These are phyloP conservation scores for Diplodia intermedia DNA, from an alignment of 2,329 filamentous ascomycete species.

Conservation along the genomic window DNA sequence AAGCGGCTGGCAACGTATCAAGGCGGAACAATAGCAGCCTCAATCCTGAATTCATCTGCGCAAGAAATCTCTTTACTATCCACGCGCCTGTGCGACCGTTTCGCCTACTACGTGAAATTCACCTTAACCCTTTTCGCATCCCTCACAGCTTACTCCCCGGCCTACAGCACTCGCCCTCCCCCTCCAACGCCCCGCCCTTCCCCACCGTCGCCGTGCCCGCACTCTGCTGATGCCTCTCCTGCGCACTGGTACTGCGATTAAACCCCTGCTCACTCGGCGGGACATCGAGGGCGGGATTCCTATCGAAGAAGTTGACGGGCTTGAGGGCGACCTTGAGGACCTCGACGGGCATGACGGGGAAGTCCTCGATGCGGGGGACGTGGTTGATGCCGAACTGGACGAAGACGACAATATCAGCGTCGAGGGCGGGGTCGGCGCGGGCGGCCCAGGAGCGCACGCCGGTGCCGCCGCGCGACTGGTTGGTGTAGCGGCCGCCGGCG, in stretches of 20 bases:
- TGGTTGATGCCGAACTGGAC: slow-evolving; percentile 66
- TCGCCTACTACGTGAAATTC: no score
- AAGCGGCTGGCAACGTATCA: no score
- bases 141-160: slow-evolving; percentile 28
- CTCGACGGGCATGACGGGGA: slow-evolving; percentile 66
- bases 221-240: slow-evolving; percentile 43
- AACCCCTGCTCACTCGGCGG: slow-evolving; percentile 59
- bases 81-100: no score
- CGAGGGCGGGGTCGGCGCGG: slow-evolving; percentile 61
- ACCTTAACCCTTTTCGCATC: not conserved
- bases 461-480: slow-evolving; percentile 62
- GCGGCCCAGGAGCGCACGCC: slow-evolving; percentile 58
- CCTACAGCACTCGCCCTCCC: slow-evolving; percentile 14
- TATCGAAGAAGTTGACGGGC: slow-evolving; percentile 65
- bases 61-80: no score
- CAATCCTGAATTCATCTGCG: not conserved
- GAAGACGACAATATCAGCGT: slow-evolving; percentile 64
- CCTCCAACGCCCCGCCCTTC: slow-evolving; percentile 5
- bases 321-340: slow-evolving; percentile 64
- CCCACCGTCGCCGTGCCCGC: slow-evolving; percentile 27
- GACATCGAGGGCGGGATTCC: slow-evolving; percentile 66
- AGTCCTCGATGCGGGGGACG: slow-evolving; percentile 63
- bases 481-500: slow-evolving; percentile 66
- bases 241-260: slow-evolving; percentile 50
- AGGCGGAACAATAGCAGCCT: no score